Conservation (phyloP, 768 basidiomycete genomes). For the Cystofilobasidium ferigula region DNA sequence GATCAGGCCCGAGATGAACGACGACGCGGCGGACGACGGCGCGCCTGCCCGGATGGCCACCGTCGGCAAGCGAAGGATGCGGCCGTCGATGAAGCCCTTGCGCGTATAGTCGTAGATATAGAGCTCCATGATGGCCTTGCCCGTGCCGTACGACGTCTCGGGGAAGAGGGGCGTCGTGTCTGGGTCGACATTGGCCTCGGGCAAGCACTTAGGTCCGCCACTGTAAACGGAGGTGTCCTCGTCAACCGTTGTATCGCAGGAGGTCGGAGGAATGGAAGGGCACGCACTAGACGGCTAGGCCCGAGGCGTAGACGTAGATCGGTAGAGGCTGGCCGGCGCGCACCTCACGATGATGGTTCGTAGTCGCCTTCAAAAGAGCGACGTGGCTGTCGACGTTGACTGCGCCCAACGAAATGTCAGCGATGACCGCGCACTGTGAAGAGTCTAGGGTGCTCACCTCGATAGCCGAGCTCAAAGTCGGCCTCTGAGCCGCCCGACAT, state of each 20-base stretch:
- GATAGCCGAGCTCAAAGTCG: conserved; percentile 48
- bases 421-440: neutral
- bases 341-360: conserved; percentile 30
- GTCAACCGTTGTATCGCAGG: neutral
- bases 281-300: conserved; percentile 34
- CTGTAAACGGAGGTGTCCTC: neutral
- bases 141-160: conserved; percentile 36
- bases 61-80: conserved; percentile 36
- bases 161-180: conserved; percentile 36
- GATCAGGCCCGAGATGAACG: conserved; percentile 39
- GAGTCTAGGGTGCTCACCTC: neutral
- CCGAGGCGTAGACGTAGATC: conserved; percentile 35
- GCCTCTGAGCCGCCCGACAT: conserved; percentile 56
- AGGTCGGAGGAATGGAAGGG: neutral
- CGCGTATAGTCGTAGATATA: conserved; percentile 38
- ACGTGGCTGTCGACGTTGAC: conserved; percentile 39
- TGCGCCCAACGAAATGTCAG: neutral
- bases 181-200: conserved; percentile 34
- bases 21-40: conserved; percentile 38
- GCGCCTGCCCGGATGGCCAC: conserved; percentile 37
- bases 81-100: conserved; percentile 35
- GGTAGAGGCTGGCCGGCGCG: conserved; percentile 29
- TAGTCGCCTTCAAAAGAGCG: conserved; percentile 31
- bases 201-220: conserved; percentile 34
- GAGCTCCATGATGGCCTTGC: conserved; percentile 37